phyloP scores from a whole-genome alignment of 805 yeast genomes.

The Isabelozyma heimii region DNA sequence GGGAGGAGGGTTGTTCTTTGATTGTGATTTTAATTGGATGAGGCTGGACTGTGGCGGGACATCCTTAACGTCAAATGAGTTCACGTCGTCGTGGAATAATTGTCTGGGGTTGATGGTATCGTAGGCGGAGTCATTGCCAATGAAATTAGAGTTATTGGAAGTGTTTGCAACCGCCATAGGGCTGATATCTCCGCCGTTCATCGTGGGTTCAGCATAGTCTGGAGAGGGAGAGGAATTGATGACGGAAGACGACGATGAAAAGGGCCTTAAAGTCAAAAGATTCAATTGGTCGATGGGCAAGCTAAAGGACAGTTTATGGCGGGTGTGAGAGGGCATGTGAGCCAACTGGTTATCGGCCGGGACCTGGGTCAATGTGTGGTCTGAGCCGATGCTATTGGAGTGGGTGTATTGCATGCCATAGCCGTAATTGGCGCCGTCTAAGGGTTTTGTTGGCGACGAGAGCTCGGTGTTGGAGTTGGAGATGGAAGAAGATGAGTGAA shows the following conservation, averaged over 20 bases:
- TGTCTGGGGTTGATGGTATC: constrained; percentile 34
- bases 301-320: constrained; percentile 4
- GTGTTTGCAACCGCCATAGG: no score
- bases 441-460: constrained; percentile 6
- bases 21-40: no score
- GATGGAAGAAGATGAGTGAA: neutral
- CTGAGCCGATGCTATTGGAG: neutral
- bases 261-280: constrained; percentile 15
- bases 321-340: neutral
- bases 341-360: no score
- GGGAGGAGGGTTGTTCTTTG: neutral
- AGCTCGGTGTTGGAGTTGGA: constrained; percentile 5
- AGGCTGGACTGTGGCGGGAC: neutral
- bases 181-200: no score
- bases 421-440: constrained; percentile 1
- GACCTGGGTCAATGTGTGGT: no score
- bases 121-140: constrained; percentile 2
- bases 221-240: constrained; percentile 14
- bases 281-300: constrained; percentile 23
- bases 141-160: no score
- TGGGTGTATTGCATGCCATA: neutral
- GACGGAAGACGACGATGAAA: constrained; percentile 5
- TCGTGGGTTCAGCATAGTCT: constrained; percentile 4
- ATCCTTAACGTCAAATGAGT: neutral
- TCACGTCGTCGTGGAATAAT: constrained; percentile 11